Percentiles rank a stretch among this genome's conserved stretches.
Conservation (phyloP, 2,329 filamentous ascomycete genomes). For the Leptographium procerum region DNA sequence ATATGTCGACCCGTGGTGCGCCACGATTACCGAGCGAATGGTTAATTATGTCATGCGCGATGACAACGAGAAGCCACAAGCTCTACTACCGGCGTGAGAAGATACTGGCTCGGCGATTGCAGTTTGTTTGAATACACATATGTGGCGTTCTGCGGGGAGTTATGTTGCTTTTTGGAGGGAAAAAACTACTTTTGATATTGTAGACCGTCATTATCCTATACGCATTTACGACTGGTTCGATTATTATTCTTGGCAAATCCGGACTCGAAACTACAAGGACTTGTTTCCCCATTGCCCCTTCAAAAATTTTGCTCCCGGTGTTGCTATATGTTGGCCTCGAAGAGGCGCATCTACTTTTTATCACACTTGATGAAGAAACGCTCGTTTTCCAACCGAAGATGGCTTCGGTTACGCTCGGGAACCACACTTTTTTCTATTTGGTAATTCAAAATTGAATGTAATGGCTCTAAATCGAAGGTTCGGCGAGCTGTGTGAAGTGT, state of each 20-base stretch:
- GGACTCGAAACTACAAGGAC: background rate
- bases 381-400: background rate
- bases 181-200: background rate
- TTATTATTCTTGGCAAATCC: background rate
- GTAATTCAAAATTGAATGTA: background rate
- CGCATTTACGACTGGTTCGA: background rate
- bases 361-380: background rate
- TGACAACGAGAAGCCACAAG: conserved; percentile 12
- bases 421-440: background rate
- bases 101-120: background rate
- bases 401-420: background rate
- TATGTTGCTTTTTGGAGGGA: background rate
- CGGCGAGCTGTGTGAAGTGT: no score
- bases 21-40: conserved; percentile 28
- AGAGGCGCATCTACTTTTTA: background rate
- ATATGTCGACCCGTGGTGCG: conserved; percentile 42
- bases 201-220: background rate
- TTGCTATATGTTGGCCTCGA: background rate
- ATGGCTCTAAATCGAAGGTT: background rate
- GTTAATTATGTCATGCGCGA: conserved; percentile 14
- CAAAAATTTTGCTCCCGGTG: no score
- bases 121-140: background rate
- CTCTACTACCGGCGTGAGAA: background rate
- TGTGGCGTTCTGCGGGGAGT: background rate
- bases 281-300: no score